Percentiles rank a stretch among this genome's conserved stretches.
Conservation (phyloP, 495 filamentous ascomycete species). For the Neurospora africana region DNA sequence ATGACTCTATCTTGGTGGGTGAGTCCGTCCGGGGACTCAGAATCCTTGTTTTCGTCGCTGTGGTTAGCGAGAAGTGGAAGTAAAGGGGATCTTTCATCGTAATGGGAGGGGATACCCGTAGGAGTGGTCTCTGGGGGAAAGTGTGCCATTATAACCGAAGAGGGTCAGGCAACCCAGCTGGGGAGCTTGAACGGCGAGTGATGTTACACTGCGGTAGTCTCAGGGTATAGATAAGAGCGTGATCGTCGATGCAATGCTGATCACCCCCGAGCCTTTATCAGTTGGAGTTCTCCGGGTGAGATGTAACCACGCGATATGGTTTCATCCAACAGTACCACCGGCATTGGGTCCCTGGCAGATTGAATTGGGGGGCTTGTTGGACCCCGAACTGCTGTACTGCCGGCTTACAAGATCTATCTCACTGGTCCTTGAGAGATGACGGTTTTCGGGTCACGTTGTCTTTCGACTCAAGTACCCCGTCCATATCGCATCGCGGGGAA, state of each 20-base stretch:
- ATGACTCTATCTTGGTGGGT: neutral
- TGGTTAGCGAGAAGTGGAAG: neutral
- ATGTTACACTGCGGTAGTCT: neutral
- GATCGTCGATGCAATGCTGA: neutral
- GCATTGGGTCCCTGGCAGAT: neutral
- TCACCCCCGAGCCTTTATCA: neutral
- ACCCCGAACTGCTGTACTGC: neutral
- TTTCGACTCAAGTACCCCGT: neutral
- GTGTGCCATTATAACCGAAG: neutral
- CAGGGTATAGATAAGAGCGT: neutral
- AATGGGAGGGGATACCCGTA: neutral
- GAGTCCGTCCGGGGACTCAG: neutral
- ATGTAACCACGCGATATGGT: neutral
- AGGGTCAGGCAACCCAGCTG: neutral
- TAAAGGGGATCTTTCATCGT: neutral
- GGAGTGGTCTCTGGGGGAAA: accelerated
- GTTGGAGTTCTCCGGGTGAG: neutral
- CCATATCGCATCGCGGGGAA: neutral
- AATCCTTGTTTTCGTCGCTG: neutral
- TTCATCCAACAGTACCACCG: neutral
- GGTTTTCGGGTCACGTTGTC: neutral
- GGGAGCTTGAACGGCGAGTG: neutral
- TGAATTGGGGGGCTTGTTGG: neutral
- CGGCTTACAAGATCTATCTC: too few relatives aligned
- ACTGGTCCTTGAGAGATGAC: too few relatives aligned